Percentiles rank a stretch among this genome's conserved stretches.
phyloP scores from a whole-genome alignment of 345 rosid genomes.

The Pugionium cornutum region DNA sequence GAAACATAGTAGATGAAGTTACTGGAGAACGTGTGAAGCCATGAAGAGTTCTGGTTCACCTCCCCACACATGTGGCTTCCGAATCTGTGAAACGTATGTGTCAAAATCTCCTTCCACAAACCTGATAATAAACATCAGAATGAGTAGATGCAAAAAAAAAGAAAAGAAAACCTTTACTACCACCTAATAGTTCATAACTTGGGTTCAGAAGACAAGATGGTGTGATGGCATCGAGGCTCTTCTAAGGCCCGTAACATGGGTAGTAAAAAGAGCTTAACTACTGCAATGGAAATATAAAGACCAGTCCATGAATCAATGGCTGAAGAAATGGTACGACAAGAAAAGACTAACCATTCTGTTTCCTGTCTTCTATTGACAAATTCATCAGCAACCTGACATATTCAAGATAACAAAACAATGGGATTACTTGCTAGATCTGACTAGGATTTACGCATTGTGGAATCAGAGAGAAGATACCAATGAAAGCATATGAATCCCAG shows the following conservation, averaged over 20 bases:
- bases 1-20: constrained; percentile 16
- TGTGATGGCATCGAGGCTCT: neutral
- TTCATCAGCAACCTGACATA: constrained; percentile 88
- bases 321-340: neutral
- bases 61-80: constrained; percentile 95
- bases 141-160: neutral
- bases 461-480: neutral
- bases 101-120: constrained; percentile 95
- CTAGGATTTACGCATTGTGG: neutral
- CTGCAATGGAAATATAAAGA: neutral
- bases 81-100: constrained; percentile 65
- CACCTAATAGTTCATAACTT: neutral
- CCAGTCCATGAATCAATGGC: neutral
- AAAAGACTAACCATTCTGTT: constrained; percentile 65
- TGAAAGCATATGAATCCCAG: neutral
- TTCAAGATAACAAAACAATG: constrained; percentile 19
- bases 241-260: neutral
- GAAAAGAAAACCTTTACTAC: neutral
- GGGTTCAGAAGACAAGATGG: neutral
- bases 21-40: constrained; percentile 95
- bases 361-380: constrained; percentile 87
- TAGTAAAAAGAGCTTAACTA: too few species aligned
- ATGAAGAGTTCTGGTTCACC: constrained; percentile 98
- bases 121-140: constrained; percentile 49
- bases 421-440: neutral